A percentile compares a stretch with the other conserved stretches of the same genome.
Evolutionary conservation across 1,284 basidiomycete species (phyloP).

Genomic region (Vanrija humicola): DNA sequence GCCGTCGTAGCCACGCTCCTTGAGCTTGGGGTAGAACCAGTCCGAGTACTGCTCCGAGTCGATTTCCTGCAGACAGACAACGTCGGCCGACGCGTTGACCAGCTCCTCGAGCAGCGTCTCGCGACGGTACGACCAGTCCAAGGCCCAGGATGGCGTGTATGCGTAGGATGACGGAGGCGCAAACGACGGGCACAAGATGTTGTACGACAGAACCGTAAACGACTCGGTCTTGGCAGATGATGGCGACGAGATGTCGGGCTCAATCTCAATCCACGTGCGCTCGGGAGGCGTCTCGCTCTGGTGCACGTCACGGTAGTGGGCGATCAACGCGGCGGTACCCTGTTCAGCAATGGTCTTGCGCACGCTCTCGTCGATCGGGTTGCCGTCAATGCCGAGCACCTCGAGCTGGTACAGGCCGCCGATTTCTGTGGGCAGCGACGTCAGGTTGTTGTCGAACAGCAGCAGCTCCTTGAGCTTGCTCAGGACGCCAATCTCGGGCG

Average conservation of each 20-base stretch:
- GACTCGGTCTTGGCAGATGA: slow-evolving; percentile 58
- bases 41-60: slow-evolving; percentile 92
- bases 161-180: slow-evolving; percentile 90
- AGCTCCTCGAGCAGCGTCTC: slow-evolving; percentile 86
- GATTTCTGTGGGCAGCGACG: slow-evolving; percentile 78
- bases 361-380: slow-evolving; percentile 76
- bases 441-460: slow-evolving; percentile 90
- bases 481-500: slow-evolving; percentile 87
- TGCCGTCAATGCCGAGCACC: slow-evolving; percentile 91
- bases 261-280: slow-evolving; percentile 73
- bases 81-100: slow-evolving; percentile 76
- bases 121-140: slow-evolving; percentile 92
- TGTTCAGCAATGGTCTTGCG: slow-evolving; percentile 86
- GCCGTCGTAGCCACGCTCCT: slow-evolving; percentile 80
- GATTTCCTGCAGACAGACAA: slow-evolving; percentile 88
- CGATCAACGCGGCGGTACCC: slow-evolving; percentile 81
- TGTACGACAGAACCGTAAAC: slow-evolving; percentile 84
- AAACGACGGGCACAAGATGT: slow-evolving; percentile 88
- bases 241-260: slow-evolving; percentile 59
- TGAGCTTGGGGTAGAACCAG: slow-evolving; percentile 77
- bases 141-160: slow-evolving; percentile 94
- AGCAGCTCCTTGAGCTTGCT: slow-evolving; percentile 86
- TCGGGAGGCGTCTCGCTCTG: slow-evolving; percentile 66
- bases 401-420: slow-evolving; percentile 90
- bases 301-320: slow-evolving; percentile 70